A percentile compares a stretch with the other conserved stretches of the same genome.
Conservation (phyloP, 2,329 filamentous ascomycete genomes). For the Cercospora sp. region DNA sequence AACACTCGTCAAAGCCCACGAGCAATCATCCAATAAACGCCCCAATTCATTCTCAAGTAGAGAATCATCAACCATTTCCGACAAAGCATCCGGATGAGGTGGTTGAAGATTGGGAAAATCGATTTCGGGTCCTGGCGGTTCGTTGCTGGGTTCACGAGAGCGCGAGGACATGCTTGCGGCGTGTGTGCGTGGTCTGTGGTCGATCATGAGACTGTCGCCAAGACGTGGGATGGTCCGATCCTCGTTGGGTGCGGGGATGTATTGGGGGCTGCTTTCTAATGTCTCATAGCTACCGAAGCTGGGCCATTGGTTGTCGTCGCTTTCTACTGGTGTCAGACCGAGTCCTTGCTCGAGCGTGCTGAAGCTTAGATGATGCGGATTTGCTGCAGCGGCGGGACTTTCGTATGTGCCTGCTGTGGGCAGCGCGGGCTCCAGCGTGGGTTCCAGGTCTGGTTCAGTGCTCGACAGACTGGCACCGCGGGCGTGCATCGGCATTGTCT, state of each 20-base stretch:
- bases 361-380: constrained; percentile 20
- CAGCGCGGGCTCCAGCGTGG: constrained; percentile 21
- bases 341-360: constrained; percentile 17
- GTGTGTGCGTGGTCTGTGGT: constrained; percentile 18
- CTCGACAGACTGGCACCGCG: constrained; percentile 37
- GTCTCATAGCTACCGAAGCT: constrained; percentile 25
- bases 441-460: constrained; percentile 35
- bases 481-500: constrained; percentile 36
- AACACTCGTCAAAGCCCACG: constrained; percentile 20
- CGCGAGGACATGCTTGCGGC: constrained; percentile 20
- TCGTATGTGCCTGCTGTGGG: not conserved
- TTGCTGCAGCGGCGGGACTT: not conserved
- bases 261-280: constrained; percentile 21
- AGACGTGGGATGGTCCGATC: constrained; percentile 14
- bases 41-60: constrained; percentile 35
- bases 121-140: constrained; percentile 26
- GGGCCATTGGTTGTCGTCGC: constrained; percentile 23
- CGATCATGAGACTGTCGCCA: constrained; percentile 21
- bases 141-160: constrained; percentile 23
- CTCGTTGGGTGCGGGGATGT: constrained; percentile 13
- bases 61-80: constrained; percentile 34
- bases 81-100: constrained; percentile 35
- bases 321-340: constrained; percentile 7
- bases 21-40: constrained; percentile 33
- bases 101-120: constrained; percentile 34